Base-by-base conservation (phyloP, 2,329 filamentous ascomycete genomes). In the Xylariaceae sp. region DNA sequence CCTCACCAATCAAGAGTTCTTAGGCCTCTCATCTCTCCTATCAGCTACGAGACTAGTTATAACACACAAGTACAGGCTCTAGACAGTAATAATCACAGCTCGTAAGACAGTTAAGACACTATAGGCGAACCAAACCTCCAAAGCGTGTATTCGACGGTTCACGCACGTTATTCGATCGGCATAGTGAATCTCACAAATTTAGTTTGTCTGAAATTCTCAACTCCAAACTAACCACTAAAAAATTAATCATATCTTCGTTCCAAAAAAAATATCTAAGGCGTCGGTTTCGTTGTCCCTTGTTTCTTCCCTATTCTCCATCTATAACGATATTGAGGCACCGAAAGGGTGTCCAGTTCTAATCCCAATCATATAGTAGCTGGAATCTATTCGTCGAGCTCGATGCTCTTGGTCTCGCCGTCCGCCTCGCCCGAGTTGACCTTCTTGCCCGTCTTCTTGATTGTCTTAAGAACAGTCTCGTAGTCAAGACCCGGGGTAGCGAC, bases 381-480 rank as follows among this genome's bases (percentile, higher is more conserved):
- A 20, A 1, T 39, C 33, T 67, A 67, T 24, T 73, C 72, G 23
- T 72, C 63, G 23, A 82, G 65, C 66, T 78, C 77, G 57, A 84
- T 72, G 57, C 79, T 80, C 71, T 76, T 75, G 52, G 71, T 70
- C 55, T 82, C 79, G 49, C 88, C 89, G 69, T 92, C 88, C 20
- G 81, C 87, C 77, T 85, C 83, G 63, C 82, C 89, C 23, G 81
- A 85, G 75, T 89, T 95, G 71, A 97, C 86, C 69, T 88, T 88
- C 84, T 97, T 97, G 68, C 92, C 92, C 10, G 92, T 96, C 85
- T 96, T 96, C 81, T 88, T 86, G 73, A 97, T 96, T 72, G 90
- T 95, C 70, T 83, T 81, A 57, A 96, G 84, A 54, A 96, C 90
- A 42, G 85, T 90, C 62, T 91, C 85, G 78, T 93, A 96, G 53